Evolutionary conservation across 176 grass and related monocot species (phyloP).

Genomic region (Eragrostis nindensis): DNA sequence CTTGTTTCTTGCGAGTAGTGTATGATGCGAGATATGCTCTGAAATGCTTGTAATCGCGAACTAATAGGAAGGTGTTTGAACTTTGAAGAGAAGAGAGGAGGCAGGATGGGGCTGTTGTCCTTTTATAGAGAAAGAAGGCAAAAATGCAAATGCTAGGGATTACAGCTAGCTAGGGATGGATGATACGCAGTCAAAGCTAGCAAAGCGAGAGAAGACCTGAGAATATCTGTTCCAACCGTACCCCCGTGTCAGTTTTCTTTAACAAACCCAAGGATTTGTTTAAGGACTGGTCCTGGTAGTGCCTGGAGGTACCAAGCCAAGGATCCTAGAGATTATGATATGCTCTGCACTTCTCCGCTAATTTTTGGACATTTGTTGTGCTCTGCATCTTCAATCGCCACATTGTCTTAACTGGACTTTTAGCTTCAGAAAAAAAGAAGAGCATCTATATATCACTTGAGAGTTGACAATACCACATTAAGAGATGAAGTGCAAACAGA

Average conservation of each 20-base stretch:
- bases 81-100: conserved; percentile 7
- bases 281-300: conserved; percentile 34
- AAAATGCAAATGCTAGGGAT: background rate
- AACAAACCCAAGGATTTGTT: conserved; percentile 52
- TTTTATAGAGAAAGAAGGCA: conserved; percentile 36
- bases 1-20: background rate
- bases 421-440: background rate
- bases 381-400: background rate
- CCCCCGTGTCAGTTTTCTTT: conserved; percentile 36
- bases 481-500: too few species aligned
- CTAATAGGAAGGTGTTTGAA: background rate
- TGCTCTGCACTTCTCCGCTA: background rate
- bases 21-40: background rate
- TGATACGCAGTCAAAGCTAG: conserved; percentile 46
- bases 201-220: conserved; percentile 22
- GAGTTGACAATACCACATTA: background rate
- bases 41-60: background rate
- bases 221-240: conserved; percentile 52
- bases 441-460: background rate
- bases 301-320: conserved; percentile 33
- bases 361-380: background rate
- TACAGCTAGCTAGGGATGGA: background rate
- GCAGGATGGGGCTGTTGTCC: background rate
- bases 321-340: conserved; percentile 37
- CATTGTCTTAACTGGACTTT: background rate